These are phyloP conservation scores for Phytopythium chamaehyphon DNA, from an alignment of 352 stramenopile genomes.

Conservation along the genomic window DNA sequence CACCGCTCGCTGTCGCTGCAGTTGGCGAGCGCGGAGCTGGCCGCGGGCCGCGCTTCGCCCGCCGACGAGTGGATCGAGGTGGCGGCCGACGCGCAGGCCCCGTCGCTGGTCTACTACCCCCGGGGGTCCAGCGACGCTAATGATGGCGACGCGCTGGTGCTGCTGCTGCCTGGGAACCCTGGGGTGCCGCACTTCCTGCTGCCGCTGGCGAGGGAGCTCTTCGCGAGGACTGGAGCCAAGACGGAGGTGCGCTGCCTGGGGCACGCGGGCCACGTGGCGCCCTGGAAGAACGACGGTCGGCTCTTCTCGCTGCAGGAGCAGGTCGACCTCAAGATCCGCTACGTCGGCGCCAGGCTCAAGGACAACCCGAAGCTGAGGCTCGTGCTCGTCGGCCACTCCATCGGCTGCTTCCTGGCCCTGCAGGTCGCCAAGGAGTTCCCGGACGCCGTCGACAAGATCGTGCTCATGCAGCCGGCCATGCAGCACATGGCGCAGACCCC, in stretches of 20 bases:
- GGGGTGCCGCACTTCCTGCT: constrained; percentile 63
- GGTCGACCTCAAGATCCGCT: constrained; percentile 49
- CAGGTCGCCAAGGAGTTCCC: constrained; percentile 51
- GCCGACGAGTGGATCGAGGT: constrained; percentile 53
- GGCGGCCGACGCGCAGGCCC: constrained; percentile 22
- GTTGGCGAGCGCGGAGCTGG: constrained; percentile 10
- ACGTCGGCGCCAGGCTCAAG: constrained; percentile 33
- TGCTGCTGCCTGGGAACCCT: constrained; percentile 65
- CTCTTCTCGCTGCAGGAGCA: constrained; percentile 56
- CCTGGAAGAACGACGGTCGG: constrained; percentile 51
- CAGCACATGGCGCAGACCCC: constrained; percentile 49
- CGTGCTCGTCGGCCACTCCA: constrained; percentile 65
- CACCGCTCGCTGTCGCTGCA: constrained; percentile 28
- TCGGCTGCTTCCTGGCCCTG: constrained; percentile 51
- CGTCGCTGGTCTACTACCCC: constrained; percentile 53
- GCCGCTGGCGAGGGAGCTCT: constrained; percentile 56
- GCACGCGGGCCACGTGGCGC: constrained; percentile 61
- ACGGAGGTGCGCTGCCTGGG: constrained; percentile 59
- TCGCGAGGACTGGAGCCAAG: constrained; percentile 20
- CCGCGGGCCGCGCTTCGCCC: constrained; percentile 4
- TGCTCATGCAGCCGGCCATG: constrained; percentile 71
- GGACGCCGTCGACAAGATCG: constrained; percentile 46
- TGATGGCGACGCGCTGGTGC: constrained; percentile 38
- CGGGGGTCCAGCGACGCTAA: constrained; percentile 6
- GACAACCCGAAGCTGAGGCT: constrained; percentile 42